Evolutionary conservation across 2,329 filamentous ascomycete genomes (phyloP).

Genomic region (Acarospora socialis): DNA sequence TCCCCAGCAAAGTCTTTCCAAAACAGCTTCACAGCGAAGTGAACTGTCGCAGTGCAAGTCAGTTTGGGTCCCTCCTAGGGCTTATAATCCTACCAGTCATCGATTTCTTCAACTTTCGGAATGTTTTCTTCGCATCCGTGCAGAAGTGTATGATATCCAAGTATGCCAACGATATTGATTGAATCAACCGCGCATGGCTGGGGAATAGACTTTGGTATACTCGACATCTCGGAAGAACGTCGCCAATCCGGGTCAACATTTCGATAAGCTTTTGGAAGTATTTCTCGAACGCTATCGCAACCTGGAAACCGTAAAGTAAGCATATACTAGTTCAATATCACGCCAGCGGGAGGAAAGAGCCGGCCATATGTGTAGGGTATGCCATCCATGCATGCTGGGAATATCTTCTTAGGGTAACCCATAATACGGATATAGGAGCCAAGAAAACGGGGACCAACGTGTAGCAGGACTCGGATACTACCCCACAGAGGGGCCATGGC

Average conservation of each 20-base stretch:
- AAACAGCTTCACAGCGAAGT: conserved; percentile 7
- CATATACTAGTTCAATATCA: no score
- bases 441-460: conserved; percentile 6
- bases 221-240: conserved; percentile 15
- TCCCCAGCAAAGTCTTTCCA: conserved; percentile 15
- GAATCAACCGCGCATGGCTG: conserved; percentile 13
- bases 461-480: conserved; percentile 15
- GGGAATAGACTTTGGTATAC: conserved; percentile 16
- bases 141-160: conserved; percentile 16
- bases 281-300: conserved; percentile 14
- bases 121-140: conserved; percentile 13
- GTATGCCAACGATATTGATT: conserved; percentile 14
- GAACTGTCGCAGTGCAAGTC: neutral
- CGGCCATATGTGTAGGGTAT: no score
- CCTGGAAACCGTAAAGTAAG: no score
- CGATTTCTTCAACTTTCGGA: conserved; percentile 6
- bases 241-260: conserved; percentile 17
- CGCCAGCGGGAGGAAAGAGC: no score
- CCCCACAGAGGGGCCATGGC: conserved; percentile 17
- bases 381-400: no score
- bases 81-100: no score
- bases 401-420: no score
- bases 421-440: neutral
- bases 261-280: conserved; percentile 16
- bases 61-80: conserved; percentile 1